Evolutionary conservation across 352 stramenopile genomes (phyloP).

Genomic region (Thalassiosira ordinaria): DNA sequence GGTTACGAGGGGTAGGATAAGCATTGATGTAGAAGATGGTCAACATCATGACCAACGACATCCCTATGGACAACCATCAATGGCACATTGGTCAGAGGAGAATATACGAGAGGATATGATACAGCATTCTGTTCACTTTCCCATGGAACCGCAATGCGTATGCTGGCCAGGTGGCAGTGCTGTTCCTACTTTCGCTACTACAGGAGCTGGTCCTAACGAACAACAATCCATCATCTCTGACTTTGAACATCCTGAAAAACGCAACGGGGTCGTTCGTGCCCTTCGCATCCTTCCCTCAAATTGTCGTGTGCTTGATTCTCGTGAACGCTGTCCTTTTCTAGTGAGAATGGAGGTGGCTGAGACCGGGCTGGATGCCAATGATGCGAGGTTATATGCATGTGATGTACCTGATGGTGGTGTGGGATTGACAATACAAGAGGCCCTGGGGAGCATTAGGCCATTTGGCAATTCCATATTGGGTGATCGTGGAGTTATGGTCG

Average conservation of each 20-base stretch:
- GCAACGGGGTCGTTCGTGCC: conserved; percentile 69
- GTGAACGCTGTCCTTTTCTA: conserved; percentile 80
- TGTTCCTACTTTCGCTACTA: neutral
- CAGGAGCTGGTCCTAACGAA: neutral
- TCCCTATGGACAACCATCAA: conserved; percentile 10
- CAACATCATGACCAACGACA: too few relatives aligned
- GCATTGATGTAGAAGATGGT: conserved; percentile 77
- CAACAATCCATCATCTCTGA: conserved; percentile 24
- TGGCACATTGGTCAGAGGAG: conserved; percentile 39
- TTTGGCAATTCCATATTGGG: too few relatives aligned
- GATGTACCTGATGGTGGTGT: conserved; percentile 60
- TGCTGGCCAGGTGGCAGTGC: conserved; percentile 55
- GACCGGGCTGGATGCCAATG: conserved; percentile 74
- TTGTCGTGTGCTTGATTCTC: conserved; percentile 69
- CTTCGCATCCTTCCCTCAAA: conserved; percentile 78
- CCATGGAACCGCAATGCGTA: conserved; percentile 70
- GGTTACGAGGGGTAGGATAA: conserved; percentile 74
- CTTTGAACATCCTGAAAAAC: conserved; percentile 48
- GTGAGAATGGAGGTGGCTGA: conserved; percentile 82
- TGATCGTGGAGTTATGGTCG: too few relatives aligned
- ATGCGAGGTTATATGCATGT: conserved; percentile 75
- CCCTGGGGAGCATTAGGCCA: conserved; percentile 53
- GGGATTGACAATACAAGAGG: conserved; percentile 78
- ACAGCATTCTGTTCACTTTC: conserved; percentile 82
- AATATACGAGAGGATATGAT: conserved; percentile 77